Percentiles rank a stretch among this genome's conserved stretches.
phyloP scores from a whole-genome alignment of 129 eudicot genomes.

The Saposhnikovia divaricata region DNA sequence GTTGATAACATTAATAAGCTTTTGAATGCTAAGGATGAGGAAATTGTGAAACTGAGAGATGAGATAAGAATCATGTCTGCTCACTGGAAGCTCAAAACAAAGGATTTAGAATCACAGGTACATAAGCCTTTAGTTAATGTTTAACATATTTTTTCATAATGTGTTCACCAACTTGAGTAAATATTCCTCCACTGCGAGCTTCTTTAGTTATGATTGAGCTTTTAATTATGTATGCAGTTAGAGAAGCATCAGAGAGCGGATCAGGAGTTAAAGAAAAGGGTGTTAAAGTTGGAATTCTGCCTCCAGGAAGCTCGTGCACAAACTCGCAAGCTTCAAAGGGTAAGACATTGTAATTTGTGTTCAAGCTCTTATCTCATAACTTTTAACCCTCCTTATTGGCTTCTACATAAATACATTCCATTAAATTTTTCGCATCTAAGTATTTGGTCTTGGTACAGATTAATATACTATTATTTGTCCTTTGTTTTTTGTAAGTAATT shows the following conservation, averaged over 20 bases:
- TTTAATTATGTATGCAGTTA: constrained; percentile 32
- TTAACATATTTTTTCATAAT: not conserved
- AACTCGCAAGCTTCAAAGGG: constrained; percentile 92
- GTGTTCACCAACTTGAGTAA: not conserved
- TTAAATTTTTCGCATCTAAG: not conserved
- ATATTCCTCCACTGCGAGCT: not conserved
- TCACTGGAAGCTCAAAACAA: constrained; percentile 79
- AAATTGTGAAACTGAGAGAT: constrained; percentile 67
- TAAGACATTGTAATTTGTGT: constrained; percentile 18
- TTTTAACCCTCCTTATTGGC: not conserved
- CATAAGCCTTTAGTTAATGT: constrained; percentile 2
- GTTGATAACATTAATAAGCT: constrained; percentile 61
- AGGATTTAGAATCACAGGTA: constrained; percentile 87
- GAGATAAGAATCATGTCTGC: constrained; percentile 71
- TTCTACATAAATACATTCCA: not conserved
- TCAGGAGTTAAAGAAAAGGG: constrained; percentile 87
- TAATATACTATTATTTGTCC: not conserved
- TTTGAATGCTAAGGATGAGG: constrained; percentile 67
- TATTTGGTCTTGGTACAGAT: not conserved
- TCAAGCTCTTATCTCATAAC: not conserved
- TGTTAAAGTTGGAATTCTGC: constrained; percentile 85
- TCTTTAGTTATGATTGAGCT: not conserved
- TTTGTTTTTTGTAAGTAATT: not conserved
- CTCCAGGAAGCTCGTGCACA: constrained; percentile 96
- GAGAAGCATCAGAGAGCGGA: constrained; percentile 91